phyloP scores from a whole-genome alignment of 257 asterid genomes.

The Solanum pimpinellifolium region DNA sequence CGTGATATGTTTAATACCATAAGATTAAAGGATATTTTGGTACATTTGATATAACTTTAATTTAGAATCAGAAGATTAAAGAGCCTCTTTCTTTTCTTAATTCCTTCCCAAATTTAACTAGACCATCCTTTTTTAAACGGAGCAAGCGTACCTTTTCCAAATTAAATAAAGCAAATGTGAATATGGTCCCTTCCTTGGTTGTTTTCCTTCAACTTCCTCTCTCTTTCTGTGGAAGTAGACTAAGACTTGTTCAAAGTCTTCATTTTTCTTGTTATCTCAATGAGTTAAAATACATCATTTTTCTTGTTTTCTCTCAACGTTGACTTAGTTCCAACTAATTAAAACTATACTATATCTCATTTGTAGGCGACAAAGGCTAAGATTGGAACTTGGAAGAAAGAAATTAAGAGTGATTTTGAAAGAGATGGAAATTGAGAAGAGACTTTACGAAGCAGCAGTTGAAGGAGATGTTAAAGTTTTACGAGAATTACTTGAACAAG shows the following conservation, averaged over 20 bases:
- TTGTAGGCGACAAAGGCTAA: neutral
- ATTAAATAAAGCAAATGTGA: too few relatives aligned
- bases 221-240: neutral
- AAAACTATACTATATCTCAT: too few relatives aligned
- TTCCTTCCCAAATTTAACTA: too few relatives aligned
- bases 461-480: neutral
- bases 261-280: neutral
- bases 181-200: neutral
- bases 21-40: too few relatives aligned
- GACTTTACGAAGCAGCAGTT: slow-evolving; percentile 21
- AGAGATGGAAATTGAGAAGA: slow-evolving; percentile 8
- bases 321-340: neutral
- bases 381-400: neutral
- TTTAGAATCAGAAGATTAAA: too few relatives aligned
- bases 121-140: rapidly evolving
- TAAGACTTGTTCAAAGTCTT: neutral
- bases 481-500: slow-evolving; percentile 6
- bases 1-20: too few relatives aligned
- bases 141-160: too few relatives aligned
- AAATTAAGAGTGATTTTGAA: neutral
- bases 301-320: neutral
- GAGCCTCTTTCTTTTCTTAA: too few relatives aligned
- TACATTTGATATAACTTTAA: too few relatives aligned
- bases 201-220: neutral
- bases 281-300: neutral